Evolutionary conservation across 805 yeast genomes (phyloP).

Genomic region (Candida incommunis): DNA sequence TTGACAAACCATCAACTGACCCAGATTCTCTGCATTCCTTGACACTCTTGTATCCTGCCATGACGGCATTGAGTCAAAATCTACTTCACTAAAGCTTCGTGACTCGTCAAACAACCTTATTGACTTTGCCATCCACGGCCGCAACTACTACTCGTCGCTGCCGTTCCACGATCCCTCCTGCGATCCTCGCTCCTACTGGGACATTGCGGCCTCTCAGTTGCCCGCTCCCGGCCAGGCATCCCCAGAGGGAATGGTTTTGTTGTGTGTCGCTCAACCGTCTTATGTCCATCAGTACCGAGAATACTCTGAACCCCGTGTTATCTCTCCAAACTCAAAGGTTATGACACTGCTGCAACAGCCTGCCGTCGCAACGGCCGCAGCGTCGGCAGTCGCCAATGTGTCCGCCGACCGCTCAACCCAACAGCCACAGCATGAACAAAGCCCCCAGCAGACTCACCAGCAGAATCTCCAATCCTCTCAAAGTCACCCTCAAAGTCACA

Average conservation of each 20-base stretch:
- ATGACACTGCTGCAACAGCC: background rate
- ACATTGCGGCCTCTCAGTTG: background rate
- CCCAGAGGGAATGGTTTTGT: background rate
- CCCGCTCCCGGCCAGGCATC: background rate
- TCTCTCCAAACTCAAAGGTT: background rate
- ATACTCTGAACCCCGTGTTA: background rate
- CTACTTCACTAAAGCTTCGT: background rate
- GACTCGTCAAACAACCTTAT: background rate
- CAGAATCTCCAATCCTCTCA: background rate
- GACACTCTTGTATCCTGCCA: background rate
- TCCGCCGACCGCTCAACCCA: background rate
- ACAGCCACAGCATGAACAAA: background rate
- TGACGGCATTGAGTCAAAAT: background rate
- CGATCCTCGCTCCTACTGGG: background rate
- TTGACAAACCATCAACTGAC: no score
- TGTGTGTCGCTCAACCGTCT: background rate
- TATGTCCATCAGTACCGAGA: background rate
- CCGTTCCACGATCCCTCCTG: background rate
- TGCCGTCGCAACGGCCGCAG: background rate
- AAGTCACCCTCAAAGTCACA: background rate
- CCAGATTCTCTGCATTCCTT: background rate
- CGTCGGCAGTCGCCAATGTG: background rate
- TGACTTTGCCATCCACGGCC: background rate
- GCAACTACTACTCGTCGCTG: background rate
- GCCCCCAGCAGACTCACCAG: background rate